These are phyloP conservation scores for Phytophthora melonis DNA, from an alignment of 352 stramenopile genomes.

Conservation along the genomic window DNA sequence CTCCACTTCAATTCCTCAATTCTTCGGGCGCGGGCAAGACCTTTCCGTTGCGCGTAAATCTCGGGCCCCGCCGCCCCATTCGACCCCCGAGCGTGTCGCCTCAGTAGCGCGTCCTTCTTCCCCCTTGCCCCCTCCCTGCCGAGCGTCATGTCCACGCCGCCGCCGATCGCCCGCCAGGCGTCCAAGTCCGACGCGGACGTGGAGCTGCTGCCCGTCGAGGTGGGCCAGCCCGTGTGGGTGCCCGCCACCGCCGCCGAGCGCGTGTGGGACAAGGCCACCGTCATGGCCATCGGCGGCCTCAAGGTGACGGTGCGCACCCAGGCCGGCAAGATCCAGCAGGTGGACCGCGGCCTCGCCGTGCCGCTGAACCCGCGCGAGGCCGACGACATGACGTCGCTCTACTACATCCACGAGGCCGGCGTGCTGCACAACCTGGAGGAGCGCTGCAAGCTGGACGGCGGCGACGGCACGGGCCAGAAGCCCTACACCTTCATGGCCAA, in stretches of 20 bases:
- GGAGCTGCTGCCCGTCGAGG: slow-evolving; percentile 81
- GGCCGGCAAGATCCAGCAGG: slow-evolving; percentile 87
- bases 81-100: not conserved
- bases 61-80: slow-evolving; percentile 2
- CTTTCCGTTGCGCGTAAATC: too few relatives aligned
- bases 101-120: not conserved
- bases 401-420: slow-evolving; percentile 95
- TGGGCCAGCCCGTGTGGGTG: slow-evolving; percentile 81
- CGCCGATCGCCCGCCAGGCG: slow-evolving; percentile 74
- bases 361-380: slow-evolving; percentile 85
- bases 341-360: slow-evolving; percentile 77
- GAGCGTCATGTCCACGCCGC: slow-evolving; percentile 65
- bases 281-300: slow-evolving; percentile 89
- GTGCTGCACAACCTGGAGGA: slow-evolving; percentile 96
- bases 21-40: slow-evolving; percentile 41
- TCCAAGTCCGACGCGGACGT: slow-evolving; percentile 69
- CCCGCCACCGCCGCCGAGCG: slow-evolving; percentile 57
- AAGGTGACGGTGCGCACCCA: slow-evolving; percentile 89
- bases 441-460: slow-evolving; percentile 88
- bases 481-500: slow-evolving; percentile 96
- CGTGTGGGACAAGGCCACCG: slow-evolving; percentile 81
- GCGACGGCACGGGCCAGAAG: slow-evolving; percentile 70
- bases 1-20: slow-evolving; percentile 10
- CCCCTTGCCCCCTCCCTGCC: not conserved
- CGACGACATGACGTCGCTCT: slow-evolving; percentile 95